Conservation (phyloP, 1,284 basidiomycete species). For the Ceratobasidium sp. region DNA sequence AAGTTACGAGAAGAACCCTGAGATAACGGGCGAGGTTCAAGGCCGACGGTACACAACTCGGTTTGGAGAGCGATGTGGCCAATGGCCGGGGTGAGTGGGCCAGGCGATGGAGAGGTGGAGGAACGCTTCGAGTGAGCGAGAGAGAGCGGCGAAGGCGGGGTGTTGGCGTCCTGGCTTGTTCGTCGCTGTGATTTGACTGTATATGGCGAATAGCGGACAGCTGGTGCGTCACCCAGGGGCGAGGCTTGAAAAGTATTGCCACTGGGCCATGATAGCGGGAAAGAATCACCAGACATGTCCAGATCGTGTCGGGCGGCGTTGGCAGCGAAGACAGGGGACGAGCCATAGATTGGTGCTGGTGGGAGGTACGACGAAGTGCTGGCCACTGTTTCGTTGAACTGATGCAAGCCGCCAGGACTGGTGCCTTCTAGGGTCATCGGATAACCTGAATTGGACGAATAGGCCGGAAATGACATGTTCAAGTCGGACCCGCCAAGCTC, state of each 20-base stretch:
- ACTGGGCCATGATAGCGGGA: slow-evolving; percentile 15
- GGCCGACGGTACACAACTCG: slow-evolving; percentile 11
- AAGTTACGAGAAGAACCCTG: slow-evolving; percentile 10
- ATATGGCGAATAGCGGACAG: slow-evolving; percentile 31
- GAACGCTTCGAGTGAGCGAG: slow-evolving; percentile 36
- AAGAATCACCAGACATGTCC: slow-evolving; percentile 12
- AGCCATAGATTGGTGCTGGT: slow-evolving; percentile 24
- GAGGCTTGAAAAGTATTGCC: slow-evolving; percentile 24
- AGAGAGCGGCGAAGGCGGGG: slow-evolving; percentile 36
- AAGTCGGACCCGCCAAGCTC: slow-evolving; percentile 18
- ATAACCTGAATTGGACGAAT: slow-evolving; percentile 34
- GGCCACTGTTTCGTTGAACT: slow-evolving; percentile 39
- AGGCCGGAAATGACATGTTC: slow-evolving; percentile 24
- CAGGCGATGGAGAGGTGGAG: slow-evolving; percentile 37
- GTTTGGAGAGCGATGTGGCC: slow-evolving; percentile 34
- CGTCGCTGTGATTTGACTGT: slow-evolving; percentile 40
- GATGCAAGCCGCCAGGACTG: neutral
- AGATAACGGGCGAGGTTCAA: slow-evolving; percentile 16
- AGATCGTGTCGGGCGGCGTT: slow-evolving; percentile 5
- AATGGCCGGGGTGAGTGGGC: slow-evolving; percentile 40
- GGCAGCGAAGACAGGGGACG: slow-evolving; percentile 14
- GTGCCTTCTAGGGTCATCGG: slow-evolving; percentile 14
- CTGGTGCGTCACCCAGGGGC: slow-evolving; percentile 3
- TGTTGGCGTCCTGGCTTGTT: slow-evolving; percentile 22
- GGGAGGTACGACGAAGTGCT: slow-evolving; percentile 16